Percentiles rank a stretch among this genome's conserved stretches.
Evolutionary conservation across 2,329 filamentous ascomycete genomes (phyloP).

Genomic region (Pseudogymnoascus sp.): DNA sequence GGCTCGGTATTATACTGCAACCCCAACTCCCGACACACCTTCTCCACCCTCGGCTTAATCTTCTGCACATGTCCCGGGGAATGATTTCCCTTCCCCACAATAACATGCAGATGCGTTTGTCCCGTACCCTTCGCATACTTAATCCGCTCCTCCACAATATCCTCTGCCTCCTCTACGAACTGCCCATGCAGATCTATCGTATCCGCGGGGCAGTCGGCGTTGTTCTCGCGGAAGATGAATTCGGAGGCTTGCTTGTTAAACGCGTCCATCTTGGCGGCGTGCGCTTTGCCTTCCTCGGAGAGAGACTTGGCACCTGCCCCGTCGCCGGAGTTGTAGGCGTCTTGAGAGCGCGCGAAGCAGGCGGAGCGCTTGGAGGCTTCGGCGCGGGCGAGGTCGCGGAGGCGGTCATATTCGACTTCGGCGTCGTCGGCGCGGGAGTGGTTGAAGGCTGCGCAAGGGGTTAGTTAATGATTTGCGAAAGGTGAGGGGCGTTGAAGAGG

Average conservation of each 20-base stretch:
- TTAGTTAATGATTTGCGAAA: background rate
- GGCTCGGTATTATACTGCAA: conserved; percentile 78
- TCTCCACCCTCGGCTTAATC: conserved; percentile 89
- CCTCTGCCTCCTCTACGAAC: conserved; percentile 89
- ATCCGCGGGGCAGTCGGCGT: conserved; percentile 63
- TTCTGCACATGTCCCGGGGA: conserved; percentile 74
- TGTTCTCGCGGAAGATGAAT: conserved; percentile 93
- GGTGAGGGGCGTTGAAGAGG: conserved; percentile 13
- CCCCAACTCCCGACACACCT: conserved; percentile 73
- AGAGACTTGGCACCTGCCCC: conserved; percentile 74
- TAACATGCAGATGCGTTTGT: conserved; percentile 81
- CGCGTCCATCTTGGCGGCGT: conserved; percentile 74
- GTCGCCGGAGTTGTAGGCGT: conserved; percentile 78
- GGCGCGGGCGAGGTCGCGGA: conserved; percentile 71
- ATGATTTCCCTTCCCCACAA: conserved; percentile 94
- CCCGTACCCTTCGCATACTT: conserved; percentile 63
- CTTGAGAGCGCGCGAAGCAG: conserved; percentile 69
- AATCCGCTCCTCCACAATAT: conserved; percentile 80
- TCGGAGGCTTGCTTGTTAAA: conserved; percentile 89
- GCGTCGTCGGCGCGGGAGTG: conserved; percentile 56
- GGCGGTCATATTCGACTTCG: conserved; percentile 85
- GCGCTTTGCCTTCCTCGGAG: conserved; percentile 74
- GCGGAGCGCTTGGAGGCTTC: conserved; percentile 70
- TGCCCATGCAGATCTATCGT: conserved; percentile 92
- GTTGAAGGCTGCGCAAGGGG: conserved; percentile 57